A percentile compares a stretch with the other conserved stretches of the same genome.
Conservation (phyloP, 2,329 filamentous ascomycete genomes). For the Chaetomium olivaceum region DNA sequence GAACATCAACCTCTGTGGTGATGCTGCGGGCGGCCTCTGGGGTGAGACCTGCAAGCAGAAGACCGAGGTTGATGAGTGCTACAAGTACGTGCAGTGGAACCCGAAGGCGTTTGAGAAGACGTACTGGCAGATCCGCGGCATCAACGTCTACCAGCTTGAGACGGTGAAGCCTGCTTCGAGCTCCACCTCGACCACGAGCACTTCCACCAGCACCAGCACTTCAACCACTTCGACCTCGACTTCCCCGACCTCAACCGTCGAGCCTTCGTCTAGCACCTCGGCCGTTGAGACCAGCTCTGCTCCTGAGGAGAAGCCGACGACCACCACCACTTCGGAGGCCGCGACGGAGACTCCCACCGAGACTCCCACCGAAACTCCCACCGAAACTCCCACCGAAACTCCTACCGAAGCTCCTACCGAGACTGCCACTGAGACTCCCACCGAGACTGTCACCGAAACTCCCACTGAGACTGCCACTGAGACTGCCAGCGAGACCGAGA, state of each 20-base stretch:
- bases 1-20: slow-evolving; percentile 74
- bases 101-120: slow-evolving; percentile 42
- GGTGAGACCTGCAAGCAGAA: slow-evolving; percentile 32
- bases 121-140: slow-evolving; percentile 48
- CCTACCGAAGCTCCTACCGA: slow-evolving; percentile 7
- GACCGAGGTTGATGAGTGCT: slow-evolving; percentile 37
- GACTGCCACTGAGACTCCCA: slow-evolving; percentile 1
- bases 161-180: slow-evolving; percentile 19
- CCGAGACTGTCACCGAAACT: slow-evolving; percentile 16
- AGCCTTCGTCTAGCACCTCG: background rate
- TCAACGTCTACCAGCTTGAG: slow-evolving; percentile 39
- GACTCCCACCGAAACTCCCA: slow-evolving; percentile 1
- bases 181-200: slow-evolving; percentile 23
- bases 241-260: background rate
- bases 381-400: slow-evolving; percentile 4
- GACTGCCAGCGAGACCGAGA: slow-evolving; percentile 5
- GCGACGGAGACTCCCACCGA: background rate
- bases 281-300: background rate
- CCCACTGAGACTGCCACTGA: slow-evolving; percentile 5
- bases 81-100: slow-evolving; percentile 42
- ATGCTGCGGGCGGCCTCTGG: slow-evolving; percentile 57
- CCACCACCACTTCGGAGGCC: background rate
- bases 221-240: slow-evolving; percentile 7
- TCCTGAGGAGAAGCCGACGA: background rate
- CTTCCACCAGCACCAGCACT: slow-evolving; percentile 16